phyloP scores from a whole-genome alignment of 2,329 filamentous ascomycete species.

The Domatiomyces globalis region DNA sequence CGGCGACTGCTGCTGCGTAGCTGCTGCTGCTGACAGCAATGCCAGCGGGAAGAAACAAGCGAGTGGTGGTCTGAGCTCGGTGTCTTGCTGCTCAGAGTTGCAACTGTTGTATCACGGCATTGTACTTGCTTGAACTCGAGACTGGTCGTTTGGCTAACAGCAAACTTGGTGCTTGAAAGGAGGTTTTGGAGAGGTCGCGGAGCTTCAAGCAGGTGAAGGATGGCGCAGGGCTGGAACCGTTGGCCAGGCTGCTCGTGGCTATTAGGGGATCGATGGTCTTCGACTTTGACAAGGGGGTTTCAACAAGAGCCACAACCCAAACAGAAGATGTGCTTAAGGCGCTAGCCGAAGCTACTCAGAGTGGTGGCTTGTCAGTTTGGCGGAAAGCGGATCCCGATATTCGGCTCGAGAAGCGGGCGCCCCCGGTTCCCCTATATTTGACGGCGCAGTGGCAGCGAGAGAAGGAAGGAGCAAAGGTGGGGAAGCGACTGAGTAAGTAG shows the following conservation, averaged over 20 bases:
- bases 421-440: neutral
- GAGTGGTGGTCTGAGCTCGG: neutral
- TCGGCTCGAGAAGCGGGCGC: neutral
- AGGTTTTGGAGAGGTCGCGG: neutral
- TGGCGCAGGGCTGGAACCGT: neutral
- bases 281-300: neutral
- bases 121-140: neutral
- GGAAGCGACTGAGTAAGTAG: neutral
- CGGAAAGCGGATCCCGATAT: neutral
- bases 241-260: neutral
- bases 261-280: neutral
- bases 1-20: neutral
- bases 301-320: neutral
- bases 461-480: neutral
- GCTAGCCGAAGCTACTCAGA: neutral
- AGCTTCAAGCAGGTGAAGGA: neutral
- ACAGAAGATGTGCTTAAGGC: neutral
- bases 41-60: conserved; percentile 1
- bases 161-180: neutral
- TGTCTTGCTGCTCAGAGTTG: neutral
- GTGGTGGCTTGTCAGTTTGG: neutral
- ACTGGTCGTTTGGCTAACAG: neutral
- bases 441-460: neutral
- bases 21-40: conserved; percentile 1
- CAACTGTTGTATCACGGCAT: neutral